Evolutionary conservation across 352 stramenopile genomes (phyloP), one percentile per base, ranked within the genome.

Genomic region (Pythium rishiriense): DNA sequence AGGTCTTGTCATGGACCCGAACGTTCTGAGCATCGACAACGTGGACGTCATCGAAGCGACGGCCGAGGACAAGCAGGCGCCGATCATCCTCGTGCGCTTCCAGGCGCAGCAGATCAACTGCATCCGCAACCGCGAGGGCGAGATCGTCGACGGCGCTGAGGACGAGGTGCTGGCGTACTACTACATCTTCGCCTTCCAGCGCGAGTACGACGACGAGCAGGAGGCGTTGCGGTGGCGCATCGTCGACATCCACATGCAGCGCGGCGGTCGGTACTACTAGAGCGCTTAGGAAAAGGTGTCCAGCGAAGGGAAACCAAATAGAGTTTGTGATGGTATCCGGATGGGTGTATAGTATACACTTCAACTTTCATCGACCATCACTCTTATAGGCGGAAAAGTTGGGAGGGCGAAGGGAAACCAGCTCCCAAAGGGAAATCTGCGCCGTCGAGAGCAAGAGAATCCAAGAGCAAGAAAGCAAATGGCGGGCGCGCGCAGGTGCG

Each of bases 91-190:
- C 12, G 72, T 99, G 39, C 93, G 98, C 60, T 99, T 99, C 74
- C 97, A 98, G 84, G 95, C 93, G 45, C 97, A 99, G 79, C 97
- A 99, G 81, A 99, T 99, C 75, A 98, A 99, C 83, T 99, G 97
- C 78, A 97, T 99, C 39, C 84, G 93, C 62, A 98, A 99, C 77
- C 94, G 97, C 57, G 91, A 98, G 70, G 96, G 96, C 37, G 90
- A 98, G 69, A 88, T 99, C 61, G 88, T 99, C 22, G 96, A 99
- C 66, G 97, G 97, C 47, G 92, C 85, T 5, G 96, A 99, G 66
- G 95, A 99, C 74, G 94, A 99, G 56, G 98, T 99, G 70, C 77
- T 96, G 29, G 96, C 94, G 6, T 98, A 98, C 79, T 99, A 97
- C 69, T 99, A 99, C 81, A 96, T 99, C 56, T 94, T 98, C 52